Evolutionary conservation across 306 rosid species (phyloP).

Genomic region (Glycyrrhiza uralensis): DNA sequence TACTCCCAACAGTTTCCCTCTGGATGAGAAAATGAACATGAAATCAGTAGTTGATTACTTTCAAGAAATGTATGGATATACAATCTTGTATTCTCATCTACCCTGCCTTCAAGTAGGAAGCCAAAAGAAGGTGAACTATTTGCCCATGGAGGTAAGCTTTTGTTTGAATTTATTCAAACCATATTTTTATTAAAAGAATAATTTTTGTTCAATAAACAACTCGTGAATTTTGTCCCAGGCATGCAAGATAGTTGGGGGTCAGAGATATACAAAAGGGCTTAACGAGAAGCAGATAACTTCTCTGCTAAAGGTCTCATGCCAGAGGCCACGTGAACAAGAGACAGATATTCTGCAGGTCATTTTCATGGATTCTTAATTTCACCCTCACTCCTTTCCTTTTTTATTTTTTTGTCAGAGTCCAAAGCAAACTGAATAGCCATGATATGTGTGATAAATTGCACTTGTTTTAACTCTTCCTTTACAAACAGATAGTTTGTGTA

Average conservation of each 20-base stretch:
- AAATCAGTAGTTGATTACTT: conserved; percentile 53
- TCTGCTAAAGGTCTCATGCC: conserved; percentile 40
- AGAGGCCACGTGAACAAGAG: conserved; percentile 38
- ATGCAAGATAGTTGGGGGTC: conserved; percentile 42
- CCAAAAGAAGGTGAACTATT: conserved; percentile 40
- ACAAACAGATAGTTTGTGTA: not conserved
- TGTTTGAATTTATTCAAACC: conserved; percentile 2
- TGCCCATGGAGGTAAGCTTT: conserved; percentile 43
- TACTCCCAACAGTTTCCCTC: conserved; percentile 38
- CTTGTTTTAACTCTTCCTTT: not conserved
- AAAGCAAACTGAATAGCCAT: not conserved
- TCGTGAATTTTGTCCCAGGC: conserved; percentile 31
- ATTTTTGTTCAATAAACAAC: not conserved
- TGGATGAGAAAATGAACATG: conserved; percentile 53
- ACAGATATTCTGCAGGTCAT: conserved; percentile 39
- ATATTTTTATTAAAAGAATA: not conserved
- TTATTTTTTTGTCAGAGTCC: not conserved
- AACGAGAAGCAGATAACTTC: conserved; percentile 47
- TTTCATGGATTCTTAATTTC: not conserved
- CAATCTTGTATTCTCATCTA: conserved; percentile 36
- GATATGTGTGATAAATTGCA: not conserved
- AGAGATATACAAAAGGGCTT: conserved; percentile 38
- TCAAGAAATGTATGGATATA: conserved; percentile 46
- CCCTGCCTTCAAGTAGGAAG: conserved; percentile 49
- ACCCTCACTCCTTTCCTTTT: not conserved